Evolutionary conservation across 306 rosid genomes (phyloP), one percentile per base, ranked within the genome.

Genomic region (Prunus mume): DNA sequence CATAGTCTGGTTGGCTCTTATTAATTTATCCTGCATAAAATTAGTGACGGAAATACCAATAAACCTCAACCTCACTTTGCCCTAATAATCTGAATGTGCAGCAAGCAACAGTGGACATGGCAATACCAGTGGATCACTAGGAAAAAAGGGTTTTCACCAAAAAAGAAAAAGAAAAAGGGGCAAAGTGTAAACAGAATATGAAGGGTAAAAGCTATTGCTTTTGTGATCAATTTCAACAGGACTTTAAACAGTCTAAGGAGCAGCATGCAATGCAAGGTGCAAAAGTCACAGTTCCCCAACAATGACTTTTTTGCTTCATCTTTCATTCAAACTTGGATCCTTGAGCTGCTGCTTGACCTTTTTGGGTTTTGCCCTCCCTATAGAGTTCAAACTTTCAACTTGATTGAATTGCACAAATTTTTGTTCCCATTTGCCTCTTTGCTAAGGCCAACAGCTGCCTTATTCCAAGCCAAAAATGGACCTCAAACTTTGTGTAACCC

Each of bases 271-370:
- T 38, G 43, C 43, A 77, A 73, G 46, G 82, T 68, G 32, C n/a
- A 5, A 67, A 67, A 50, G 71, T 19, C 61, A 12, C 27, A 50
- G 17, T 46, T 46, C 55, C 69, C 75, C n/a, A 78, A 78, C 20
- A 6, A 27, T 27, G 81, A 76, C 79, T 79, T 65, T 10, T 46
- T 19, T 34, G 32, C 27, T 43, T 41, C 71, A 18, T 5, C 55
- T 76, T 71, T 57, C 75, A 71, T 87, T 87, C 85, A 83, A 85
- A 77, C 85, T 72, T 85, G 55, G 85, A 82, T 81, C 76, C 78
- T 80, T 13, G 76, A 80, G 80, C 58, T 43, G 27, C 32, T 43
- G 27, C 41, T 71, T 64, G 74, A 78, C 88, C 75, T 78, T 76
- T 81, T 62, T 75, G 75, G 80, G 83, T 5, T 70, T 50, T 75